Base-by-base conservation (phyloP, 2,329 filamentous ascomycete genomes). In the Aureobasidium sp. region DNA sequence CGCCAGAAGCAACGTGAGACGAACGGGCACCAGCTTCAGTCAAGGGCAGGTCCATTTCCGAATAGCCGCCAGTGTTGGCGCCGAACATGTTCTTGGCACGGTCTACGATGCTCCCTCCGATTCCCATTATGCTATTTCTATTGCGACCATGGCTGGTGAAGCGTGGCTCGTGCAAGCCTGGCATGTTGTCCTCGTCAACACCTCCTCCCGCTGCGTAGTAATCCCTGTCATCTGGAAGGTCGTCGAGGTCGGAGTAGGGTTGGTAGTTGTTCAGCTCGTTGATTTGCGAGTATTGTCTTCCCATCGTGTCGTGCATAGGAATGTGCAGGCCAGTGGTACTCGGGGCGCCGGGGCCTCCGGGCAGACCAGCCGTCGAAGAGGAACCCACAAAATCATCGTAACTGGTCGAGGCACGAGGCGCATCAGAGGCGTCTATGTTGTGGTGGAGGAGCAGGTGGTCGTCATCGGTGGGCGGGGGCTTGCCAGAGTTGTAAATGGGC, bases 11-110 rank as follows among this genome's bases (percentile, higher is more conserved):
- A 15, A 57, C 47, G 11, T 60, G 50, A 21, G 74, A 70, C 65
- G 76, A 75, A 67, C 80, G 77, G 50, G 79, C 81, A 57, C 80
- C 83, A 49, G 87, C 77, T 71, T 97, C 90, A 5, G 93, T 97
- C 74, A 99, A 79, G 15, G 94, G 94, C 59, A 99, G 79, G 71
- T 99, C 93, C 94, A 99, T 99, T 75, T 97, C 94, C 35, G 93
- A 96, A 74, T 99, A 97, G 64, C 88, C 82, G 23, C 82, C 80
- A 8, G 84, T 87, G 10, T 84, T 87, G 85, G 96, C 91, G 57
- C 94, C 93, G 63, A 99, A 77, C 80, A 88, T 90, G 71, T 88
- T 92, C 78, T 95, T 97, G 43, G 93, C 88, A 69, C 83, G 86
- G 46, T 92, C 94, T 69, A 96, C 78, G 63, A 97, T 77, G 19